Evolutionary conservation across 352 stramenopile species (phyloP).

Genomic region (Globisporangium paroecandrum): DNA sequence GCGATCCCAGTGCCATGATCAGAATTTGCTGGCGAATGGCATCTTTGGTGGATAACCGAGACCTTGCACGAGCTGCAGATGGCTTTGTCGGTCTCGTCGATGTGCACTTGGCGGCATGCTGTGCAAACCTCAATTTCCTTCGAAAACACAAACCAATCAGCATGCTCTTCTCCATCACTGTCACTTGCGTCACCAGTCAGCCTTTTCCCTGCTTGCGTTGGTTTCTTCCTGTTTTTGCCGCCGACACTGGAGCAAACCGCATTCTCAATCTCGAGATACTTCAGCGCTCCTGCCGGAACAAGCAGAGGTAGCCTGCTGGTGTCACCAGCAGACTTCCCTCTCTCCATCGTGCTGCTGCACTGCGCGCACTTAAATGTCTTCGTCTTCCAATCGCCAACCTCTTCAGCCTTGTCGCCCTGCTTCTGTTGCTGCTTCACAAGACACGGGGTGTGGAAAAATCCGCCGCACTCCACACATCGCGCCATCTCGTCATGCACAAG

Average conservation of each 20-base stretch:
- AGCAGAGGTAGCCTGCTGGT: conserved; percentile 8
- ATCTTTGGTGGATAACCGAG: conserved; percentile 28
- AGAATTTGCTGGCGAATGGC: conserved; percentile 20
- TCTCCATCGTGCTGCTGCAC: conserved; percentile 13
- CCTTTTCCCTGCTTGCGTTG: conserved; percentile 8
- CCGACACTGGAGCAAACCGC: neutral
- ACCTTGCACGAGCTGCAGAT: conserved; percentile 33
- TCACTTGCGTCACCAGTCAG: neutral
- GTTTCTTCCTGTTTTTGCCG: conserved; percentile 4
- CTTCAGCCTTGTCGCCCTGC: neutral
- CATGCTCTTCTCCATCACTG: neutral
- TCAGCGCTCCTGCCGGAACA: conserved; percentile 28
- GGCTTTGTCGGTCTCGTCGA: conserved; percentile 28
- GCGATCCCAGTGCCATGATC: conserved; percentile 11
- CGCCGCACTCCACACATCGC: conserved; percentile 33
- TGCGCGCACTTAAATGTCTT: conserved; percentile 20
- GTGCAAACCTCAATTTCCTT: conserved; percentile 48
- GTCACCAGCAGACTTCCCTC: neutral
- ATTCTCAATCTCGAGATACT: conserved; percentile 17
- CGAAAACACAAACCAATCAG: conserved; percentile 34
- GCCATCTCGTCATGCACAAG: conserved; percentile 15
- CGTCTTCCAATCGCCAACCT: neutral
- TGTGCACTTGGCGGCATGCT: conserved; percentile 52
- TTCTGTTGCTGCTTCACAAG: conserved; percentile 14
- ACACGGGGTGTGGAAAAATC: conserved; percentile 44